phyloP scores from a whole-genome alignment of 106 monocot species.

The Iris macrosiphon region DNA sequence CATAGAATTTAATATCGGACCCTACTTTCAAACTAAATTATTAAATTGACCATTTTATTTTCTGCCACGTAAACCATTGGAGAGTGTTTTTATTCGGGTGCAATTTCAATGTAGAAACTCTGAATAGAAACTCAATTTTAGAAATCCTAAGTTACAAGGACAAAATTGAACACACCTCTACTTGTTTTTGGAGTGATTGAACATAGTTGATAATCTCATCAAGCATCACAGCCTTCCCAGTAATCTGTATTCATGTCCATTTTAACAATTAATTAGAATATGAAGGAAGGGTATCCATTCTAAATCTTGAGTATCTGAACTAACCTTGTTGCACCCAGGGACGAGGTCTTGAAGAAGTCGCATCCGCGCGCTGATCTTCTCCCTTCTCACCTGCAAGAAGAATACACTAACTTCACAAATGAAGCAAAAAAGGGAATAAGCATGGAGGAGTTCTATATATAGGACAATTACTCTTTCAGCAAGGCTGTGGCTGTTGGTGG shows the following conservation, averaged over 20 bases:
- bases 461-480: slow-evolving; percentile 43
- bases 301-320: neutral
- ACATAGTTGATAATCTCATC: slow-evolving; percentile 80
- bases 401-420: neutral
- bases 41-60: too few relatives aligned
- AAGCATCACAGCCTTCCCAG: slow-evolving; percentile 65
- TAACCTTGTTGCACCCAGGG: slow-evolving; percentile 89
- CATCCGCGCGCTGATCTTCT: slow-evolving; percentile 96
- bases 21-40: too few relatives aligned
- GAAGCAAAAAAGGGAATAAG: neutral
- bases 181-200: slow-evolving; percentile 20
- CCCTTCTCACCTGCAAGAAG: slow-evolving; percentile 61
- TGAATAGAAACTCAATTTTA: too few relatives aligned
- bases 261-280: neutral
- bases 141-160: neutral
- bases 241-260: slow-evolving; percentile 27
- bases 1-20: too few relatives aligned
- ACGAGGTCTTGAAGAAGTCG: slow-evolving; percentile 84
- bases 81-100: too few relatives aligned
- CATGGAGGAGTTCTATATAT: too few relatives aligned
- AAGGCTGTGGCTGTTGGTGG: slow-evolving; percentile 68
- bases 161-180: slow-evolving; percentile 9
- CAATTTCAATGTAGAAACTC: too few relatives aligned
- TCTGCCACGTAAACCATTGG: too few relatives aligned
- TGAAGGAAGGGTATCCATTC: neutral